These are phyloP conservation scores for Volvox africanus DNA, from an alignment of 139 green algal species.

Conservation along the genomic window DNA sequence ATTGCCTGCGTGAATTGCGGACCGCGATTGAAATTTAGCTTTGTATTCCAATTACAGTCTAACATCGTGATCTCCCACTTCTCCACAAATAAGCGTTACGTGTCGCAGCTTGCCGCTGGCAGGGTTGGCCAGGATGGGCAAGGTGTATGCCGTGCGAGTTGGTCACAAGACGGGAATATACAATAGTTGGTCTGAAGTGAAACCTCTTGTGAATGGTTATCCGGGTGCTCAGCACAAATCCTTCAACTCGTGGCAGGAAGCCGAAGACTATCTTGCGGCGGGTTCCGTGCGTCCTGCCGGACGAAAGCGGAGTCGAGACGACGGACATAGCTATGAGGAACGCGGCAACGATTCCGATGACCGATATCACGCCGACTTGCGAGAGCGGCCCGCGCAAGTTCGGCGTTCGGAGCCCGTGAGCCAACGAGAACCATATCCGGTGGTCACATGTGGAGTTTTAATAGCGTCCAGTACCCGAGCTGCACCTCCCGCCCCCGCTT, in stretches of 20 bases:
- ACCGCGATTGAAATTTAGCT: too few relatives aligned
- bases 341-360: neutral
- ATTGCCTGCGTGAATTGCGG: too few relatives aligned
- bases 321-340: neutral
- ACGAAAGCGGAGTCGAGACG: neutral
- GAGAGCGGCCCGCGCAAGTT: neutral
- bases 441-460: neutral
- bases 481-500: neutral
- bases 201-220: neutral
- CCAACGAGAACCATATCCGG: neutral
- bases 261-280: neutral
- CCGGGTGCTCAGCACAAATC: constrained; percentile 25
- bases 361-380: neutral
- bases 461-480: neutral
- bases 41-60: too few relatives aligned
- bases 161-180: constrained; percentile 22
- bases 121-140: neutral
- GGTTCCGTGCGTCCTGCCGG: neutral
- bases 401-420: neutral
- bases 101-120: neutral
- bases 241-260: constrained; percentile 5
- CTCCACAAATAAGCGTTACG: neutral
- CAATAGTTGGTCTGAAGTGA: neutral
- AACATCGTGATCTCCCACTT: neutral
- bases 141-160: constrained; percentile 22